Percentiles rank a stretch among this genome's conserved stretches.
Evolutionary conservation across 768 basidiomycete genomes (phyloP).

Genomic region (Lactarius indigo): DNA sequence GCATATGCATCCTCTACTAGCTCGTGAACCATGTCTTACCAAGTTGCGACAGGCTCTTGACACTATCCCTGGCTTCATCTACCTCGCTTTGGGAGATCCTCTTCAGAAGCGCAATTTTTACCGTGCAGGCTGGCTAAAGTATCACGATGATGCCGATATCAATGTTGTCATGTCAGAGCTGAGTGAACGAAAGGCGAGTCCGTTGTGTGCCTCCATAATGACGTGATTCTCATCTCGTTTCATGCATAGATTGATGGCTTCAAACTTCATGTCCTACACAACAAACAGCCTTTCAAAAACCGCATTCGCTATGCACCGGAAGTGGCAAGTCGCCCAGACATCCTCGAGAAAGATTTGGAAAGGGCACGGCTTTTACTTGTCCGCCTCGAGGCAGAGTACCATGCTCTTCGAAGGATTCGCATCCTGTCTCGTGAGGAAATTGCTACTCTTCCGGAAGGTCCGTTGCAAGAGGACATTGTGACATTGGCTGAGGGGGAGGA

Average conservation of each 20-base stretch:
- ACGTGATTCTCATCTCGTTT: neutral
- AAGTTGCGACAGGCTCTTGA: constrained; percentile 56
- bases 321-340: constrained; percentile 72
- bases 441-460: constrained; percentile 24
- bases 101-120: constrained; percentile 91
- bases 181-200: constrained; percentile 75
- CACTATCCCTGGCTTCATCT: constrained; percentile 76
- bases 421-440: constrained; percentile 24
- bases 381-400: constrained; percentile 70
- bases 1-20: constrained; percentile 28
- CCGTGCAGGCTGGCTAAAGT: constrained; percentile 91
- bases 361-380: constrained; percentile 70
- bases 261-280: constrained; percentile 87
- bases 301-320: constrained; percentile 79
- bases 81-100: constrained; percentile 90
- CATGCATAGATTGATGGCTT: constrained; percentile 81
- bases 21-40: constrained; percentile 18
- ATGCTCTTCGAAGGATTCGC: constrained; percentile 46
- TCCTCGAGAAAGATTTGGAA: constrained; percentile 76
- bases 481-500: constrained; percentile 26
- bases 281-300: constrained; percentile 71
- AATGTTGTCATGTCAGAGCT: constrained; percentile 62
- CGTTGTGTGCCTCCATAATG: neutral
- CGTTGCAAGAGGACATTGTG: constrained; percentile 25
- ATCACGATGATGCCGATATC: constrained; percentile 84